Percentiles rank a stretch among this genome's conserved stretches.
Evolutionary conservation across 345 rosid genomes (phyloP).

Genomic region (Physaria fendleri): DNA sequence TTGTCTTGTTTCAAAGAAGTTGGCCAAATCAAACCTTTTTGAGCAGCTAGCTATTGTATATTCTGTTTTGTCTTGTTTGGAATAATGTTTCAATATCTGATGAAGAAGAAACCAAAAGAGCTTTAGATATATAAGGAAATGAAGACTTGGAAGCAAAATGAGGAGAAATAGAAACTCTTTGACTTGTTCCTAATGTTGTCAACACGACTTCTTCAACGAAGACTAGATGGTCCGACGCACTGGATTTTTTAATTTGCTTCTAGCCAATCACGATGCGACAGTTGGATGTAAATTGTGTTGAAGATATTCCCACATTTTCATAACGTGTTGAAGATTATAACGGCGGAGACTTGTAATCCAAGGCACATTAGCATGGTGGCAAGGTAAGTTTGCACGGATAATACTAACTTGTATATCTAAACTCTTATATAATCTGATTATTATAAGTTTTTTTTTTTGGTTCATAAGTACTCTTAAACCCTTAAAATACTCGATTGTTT

Average conservation of each 20-base stretch:
- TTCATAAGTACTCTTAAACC: too few relatives aligned
- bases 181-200: slow-evolving; percentile 24
- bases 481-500: too few relatives aligned
- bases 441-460: too few relatives aligned
- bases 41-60: not conserved
- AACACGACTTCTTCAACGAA: slow-evolving; percentile 26
- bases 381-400: slow-evolving; percentile 17
- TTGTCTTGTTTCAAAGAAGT: slow-evolving; percentile 4
- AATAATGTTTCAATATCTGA: slow-evolving; percentile 4
- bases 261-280: slow-evolving; percentile 6
- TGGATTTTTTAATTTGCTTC: slow-evolving; percentile 3
- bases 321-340: slow-evolving; percentile 13
- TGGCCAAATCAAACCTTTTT: not conserved
- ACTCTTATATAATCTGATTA: too few relatives aligned
- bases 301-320: too few relatives aligned
- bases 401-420: slow-evolving; percentile 1
- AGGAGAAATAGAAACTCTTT: not conserved
- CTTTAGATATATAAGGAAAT: not conserved
- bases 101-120: not conserved
- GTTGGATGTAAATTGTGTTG: too few relatives aligned
- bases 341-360: too few relatives aligned
- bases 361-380: too few relatives aligned
- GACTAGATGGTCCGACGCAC: slow-evolving; percentile 17
- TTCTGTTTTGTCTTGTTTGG: not conserved
- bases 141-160: slow-evolving; percentile 16